phyloP scores from a whole-genome alignment of 176 grass and related monocot genomes.

The Juncus inflexus region DNA sequence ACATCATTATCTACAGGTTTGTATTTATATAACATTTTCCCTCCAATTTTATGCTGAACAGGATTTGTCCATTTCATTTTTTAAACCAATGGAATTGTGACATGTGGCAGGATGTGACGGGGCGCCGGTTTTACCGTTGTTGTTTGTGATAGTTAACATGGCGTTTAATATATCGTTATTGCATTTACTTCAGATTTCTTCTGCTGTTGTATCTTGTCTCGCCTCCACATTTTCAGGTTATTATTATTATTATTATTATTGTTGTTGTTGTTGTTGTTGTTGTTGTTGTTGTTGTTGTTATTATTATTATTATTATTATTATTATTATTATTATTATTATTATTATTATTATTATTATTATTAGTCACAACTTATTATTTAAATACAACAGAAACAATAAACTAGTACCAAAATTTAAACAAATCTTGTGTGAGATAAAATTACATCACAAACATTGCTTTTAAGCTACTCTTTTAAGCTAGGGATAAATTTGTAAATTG shows the following conservation, averaged over 20 bases:
- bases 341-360: neutral
- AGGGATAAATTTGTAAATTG: neutral
- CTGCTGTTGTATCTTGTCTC: constrained; percentile 85
- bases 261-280: no score
- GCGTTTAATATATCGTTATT: constrained; percentile 89
- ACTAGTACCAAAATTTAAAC: neutral
- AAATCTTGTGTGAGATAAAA: neutral
- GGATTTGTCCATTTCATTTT: constrained; percentile 8
- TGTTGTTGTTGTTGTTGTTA: no score
- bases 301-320: constrained; percentile 31
- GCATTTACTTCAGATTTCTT: constrained; percentile 78
- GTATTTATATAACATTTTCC: neutral
- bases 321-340: neutral
- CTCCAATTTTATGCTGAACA: neutral
- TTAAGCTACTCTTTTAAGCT: no score
- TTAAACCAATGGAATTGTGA: constrained; percentile 7
- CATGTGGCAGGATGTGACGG: constrained; percentile 75
- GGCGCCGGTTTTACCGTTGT: constrained; percentile 71
- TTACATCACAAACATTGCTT: neutral
- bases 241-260: constrained; percentile 18
- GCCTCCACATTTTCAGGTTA: constrained; percentile 95
- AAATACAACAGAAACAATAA: neutral
- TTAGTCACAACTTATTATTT: constrained; percentile 12
- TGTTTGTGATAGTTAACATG: constrained; percentile 96
- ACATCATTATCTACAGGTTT: constrained; percentile 75